Evolutionary conservation across 805 yeast genomes (phyloP), one percentile per base, ranked within the genome.

Genomic region (Blastobotrys terrestris): DNA sequence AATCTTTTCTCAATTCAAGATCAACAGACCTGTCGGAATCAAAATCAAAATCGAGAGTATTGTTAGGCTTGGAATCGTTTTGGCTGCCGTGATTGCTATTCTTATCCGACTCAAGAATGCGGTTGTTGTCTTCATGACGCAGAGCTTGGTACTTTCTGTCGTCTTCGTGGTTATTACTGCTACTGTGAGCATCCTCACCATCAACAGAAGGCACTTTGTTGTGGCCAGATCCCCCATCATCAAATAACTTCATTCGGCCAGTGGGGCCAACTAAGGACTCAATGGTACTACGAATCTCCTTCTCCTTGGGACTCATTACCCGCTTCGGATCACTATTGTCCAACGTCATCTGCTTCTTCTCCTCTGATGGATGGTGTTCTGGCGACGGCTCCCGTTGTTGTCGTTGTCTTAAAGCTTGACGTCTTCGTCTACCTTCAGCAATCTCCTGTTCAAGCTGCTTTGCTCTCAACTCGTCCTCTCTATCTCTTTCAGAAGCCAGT

Each of bases 401-500:
- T 15, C 20, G 44, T 41, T 41, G 20, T 19, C 66, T 53, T 22
- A 63, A 44, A 3, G 63, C 65, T 46, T 59, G 53, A 15, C 68
- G 53, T 7, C 66, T 44, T 39, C 54, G 56, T 22, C 67, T 50
- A 22, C 67, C 66, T n/a, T 60, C 67, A 39, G 56, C 54, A 26
- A 64, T 63, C 44, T 64, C 67, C 26, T 55, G 55, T 44, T 64
- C 67, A 49, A 64, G 53, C 42, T 60, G 58, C 46, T 58, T 56
- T 13, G 67, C 63, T 20, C 67, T 60, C 15, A 60, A 51, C 39
- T 63, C 67, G 53, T 64, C 68, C 49, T 64, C 67, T 14, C 63
- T 62, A 39, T 59, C 58, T 11, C 63, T 60, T 39, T 13, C n/a
- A 47, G 47, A 49, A 31, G 40, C 18, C 31, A 44, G 46, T 18